A percentile compares a stretch with the other conserved stretches of the same genome.
Evolutionary conservation across 306 rosid species (phyloP).

Genomic region (Begonia masoniana): DNA sequence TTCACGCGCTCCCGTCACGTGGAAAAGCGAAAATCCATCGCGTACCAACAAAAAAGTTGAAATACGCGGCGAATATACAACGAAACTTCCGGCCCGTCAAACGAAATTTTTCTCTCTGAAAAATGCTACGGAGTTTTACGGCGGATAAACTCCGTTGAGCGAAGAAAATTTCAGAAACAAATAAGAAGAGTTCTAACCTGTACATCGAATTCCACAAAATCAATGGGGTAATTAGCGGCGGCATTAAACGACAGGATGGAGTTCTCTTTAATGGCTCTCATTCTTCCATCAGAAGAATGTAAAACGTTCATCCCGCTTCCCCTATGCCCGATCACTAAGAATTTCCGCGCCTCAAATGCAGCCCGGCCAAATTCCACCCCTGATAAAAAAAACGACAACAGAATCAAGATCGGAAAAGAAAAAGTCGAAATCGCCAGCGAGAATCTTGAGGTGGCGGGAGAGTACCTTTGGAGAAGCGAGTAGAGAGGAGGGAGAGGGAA

Average conservation of each 20-base stretch:
- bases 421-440: neutral
- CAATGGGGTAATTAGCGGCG: conserved; percentile 39
- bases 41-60: neutral
- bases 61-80: neutral
- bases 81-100: neutral
- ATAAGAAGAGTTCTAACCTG: conserved; percentile 28
- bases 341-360: conserved; percentile 16
- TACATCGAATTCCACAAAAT: conserved; percentile 74
- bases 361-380: neutral
- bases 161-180: neutral
- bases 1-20: neutral
- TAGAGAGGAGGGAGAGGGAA: conserved; percentile 9
- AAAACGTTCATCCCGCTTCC: conserved; percentile 71
- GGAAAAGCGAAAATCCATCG: neutral
- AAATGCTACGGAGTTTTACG: neutral
- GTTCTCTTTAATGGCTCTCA: conserved; percentile 57
- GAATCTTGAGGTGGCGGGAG: neutral
- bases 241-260: conserved; percentile 54
- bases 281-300: conserved; percentile 45
- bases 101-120: neutral
- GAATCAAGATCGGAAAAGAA: neutral
- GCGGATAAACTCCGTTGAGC: neutral
- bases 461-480: conserved; percentile 9
- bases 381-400: neutral
- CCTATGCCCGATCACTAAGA: conserved; percentile 66